Base-by-base conservation (phyloP, 2,329 filamentous ascomycete species). In the Beauveria brongniartii region DNA sequence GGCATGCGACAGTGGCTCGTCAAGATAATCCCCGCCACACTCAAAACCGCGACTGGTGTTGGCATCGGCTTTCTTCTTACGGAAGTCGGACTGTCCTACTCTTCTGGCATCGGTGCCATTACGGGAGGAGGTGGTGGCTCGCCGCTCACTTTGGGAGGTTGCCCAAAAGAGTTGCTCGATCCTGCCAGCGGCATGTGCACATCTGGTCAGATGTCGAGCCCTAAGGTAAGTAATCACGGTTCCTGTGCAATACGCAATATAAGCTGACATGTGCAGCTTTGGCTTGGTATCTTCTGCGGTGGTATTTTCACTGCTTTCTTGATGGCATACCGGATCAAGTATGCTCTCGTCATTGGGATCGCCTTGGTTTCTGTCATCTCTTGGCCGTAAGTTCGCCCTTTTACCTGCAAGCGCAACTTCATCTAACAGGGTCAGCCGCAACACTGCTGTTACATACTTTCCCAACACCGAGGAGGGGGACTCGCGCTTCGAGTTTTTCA, bases 231-330 rank as follows among this genome's bases (percentile, higher is more conserved):
- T 68, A 14, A 10, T 9, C 59, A 5, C 2, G 4, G 2, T 28
- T 2, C 18, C 30, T 2, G n/a, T 44, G 43, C 18, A 34, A 7
- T 12, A 10, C 8, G 16, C 2, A 4, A 28, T n/a, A 18, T 12
- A 28, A 3, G 50, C 55, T 60, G n/a, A 65, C 60, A 18, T 26
- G 3, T 44, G 30, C 63, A 86, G 84, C 77, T 95, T 80, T 96
- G 92, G 92, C 83, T 95, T 59, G 92, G 90, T 12, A 88, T 96
- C 65, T 87, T 91, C 69, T 85, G 87, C 59, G 90, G 92, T 16
- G 90, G 91, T 40, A 79, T 96, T 51, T 73, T 95, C 43, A 93
- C 91, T 0, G 85, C 89, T 5, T 82, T 93, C 65, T 83, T 96
- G 73, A 91, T 91, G 88, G 82, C 88, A 20, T 92, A 88, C 71